Conservation (phyloP, 1,284 basidiomycete species). For the Meira nashicola region DNA sequence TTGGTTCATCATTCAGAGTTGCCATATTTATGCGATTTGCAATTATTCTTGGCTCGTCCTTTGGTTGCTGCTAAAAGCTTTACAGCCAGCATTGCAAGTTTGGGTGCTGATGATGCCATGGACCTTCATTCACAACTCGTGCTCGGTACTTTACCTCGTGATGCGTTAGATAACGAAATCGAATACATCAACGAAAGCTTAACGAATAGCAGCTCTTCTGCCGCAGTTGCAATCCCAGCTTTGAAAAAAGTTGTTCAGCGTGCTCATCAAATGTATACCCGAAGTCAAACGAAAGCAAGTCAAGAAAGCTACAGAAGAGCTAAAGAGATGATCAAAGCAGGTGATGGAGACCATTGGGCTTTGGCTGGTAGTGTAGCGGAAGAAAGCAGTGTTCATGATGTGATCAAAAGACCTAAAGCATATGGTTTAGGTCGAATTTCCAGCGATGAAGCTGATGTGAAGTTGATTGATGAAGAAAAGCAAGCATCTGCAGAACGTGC, state of each 20-base stretch:
- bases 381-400: slow-evolving; percentile 67
- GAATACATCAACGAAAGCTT: slow-evolving; percentile 74
- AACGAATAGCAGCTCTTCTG: slow-evolving; percentile 28
- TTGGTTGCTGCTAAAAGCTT: slow-evolving; percentile 58
- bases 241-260: slow-evolving; percentile 80
- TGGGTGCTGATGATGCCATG: slow-evolving; percentile 16
- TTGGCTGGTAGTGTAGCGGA: slow-evolving; percentile 62
- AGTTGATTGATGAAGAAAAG: slow-evolving; percentile 11
- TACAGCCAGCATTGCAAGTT: not conserved
- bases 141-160: slow-evolving; percentile 78
- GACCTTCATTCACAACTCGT: slow-evolving; percentile 45
- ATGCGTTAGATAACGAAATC: slow-evolving; percentile 60
- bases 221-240: slow-evolving; percentile 64
- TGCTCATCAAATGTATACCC: slow-evolving; percentile 89
- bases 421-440: slow-evolving; percentile 25
- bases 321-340: slow-evolving; percentile 73
- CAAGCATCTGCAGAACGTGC: slow-evolving; percentile 58
- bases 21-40: slow-evolving; percentile 85
- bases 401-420: slow-evolving; percentile 43
- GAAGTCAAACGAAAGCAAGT: slow-evolving; percentile 83
- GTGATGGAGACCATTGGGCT: slow-evolving; percentile 59
- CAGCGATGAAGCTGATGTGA: slow-evolving; percentile 13
- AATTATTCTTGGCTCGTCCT: slow-evolving; percentile 80
- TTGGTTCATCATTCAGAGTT: slow-evolving; percentile 80
- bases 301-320: slow-evolving; percentile 78